Evolutionary conservation across 768 basidiomycete genomes (phyloP), one percentile per base, ranked within the genome.

Genomic region (Pisolithus tinctorius): DNA sequence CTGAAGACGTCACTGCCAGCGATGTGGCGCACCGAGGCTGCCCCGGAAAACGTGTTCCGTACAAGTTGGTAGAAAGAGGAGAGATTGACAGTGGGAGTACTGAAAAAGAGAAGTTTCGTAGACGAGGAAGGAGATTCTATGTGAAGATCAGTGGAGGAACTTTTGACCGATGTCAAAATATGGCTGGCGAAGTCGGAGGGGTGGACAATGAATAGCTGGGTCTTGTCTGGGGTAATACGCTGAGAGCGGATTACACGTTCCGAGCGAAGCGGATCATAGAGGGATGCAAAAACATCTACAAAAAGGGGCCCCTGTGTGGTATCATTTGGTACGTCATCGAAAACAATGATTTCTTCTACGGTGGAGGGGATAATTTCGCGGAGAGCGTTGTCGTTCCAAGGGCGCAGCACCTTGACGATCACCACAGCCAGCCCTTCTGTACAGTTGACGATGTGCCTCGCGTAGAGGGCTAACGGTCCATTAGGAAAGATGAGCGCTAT

Each of bases 1-100:
- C 86, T 87, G 68, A 87, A 83, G 30, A 80, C 79, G 63, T 95
- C 92, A 66, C 85, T 73, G 52, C 84, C 81, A 16, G 79, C 79
- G 30, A 88, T 69, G 41, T 83, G 78, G 53, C 85, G 83, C 16
- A 82, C 71, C 4, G 71, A 65, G 20, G 92, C 73, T 3, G 70
- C 66, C 16, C 68, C 71, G 31, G 76, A 68, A 38, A 92, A 75
- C 9, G 88, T 74, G 45, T 85, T 75, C 58, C 81, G 80, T 42
- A 82, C 65, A 50, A 71, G 64, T 10, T 73, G 65, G 10, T 82
- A 73, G 48, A 82, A 69, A 34, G 69, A 57, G n/a, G 80, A 59
- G 17, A 80, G 63, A 23, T 74, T 55, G n/a, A 73, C 66, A 13
- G 67, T 58, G 1, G 79, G 75, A 10, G 72, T 71, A n/a, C 80